These are phyloP conservation scores for Brassica carinata DNA, from an alignment of 345 rosid species.

Conservation along the genomic window DNA sequence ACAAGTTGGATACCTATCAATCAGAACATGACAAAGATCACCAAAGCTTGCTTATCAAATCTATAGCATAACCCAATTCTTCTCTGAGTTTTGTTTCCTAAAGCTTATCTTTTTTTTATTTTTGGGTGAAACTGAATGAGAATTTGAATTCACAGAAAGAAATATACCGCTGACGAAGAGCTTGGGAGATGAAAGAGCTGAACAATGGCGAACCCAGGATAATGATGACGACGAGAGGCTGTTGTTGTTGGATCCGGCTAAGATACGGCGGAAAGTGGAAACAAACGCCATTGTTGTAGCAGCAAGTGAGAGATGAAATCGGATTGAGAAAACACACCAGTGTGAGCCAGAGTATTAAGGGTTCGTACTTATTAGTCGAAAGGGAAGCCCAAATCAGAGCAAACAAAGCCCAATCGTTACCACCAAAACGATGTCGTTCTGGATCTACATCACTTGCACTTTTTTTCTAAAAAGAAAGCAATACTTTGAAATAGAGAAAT, in stretches of 20 bases:
- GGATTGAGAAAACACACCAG: neutral
- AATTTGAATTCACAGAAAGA: neutral
- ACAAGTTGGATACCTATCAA: neutral
- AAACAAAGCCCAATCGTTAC: neutral
- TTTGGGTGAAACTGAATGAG: neutral
- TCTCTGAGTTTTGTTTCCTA: neutral
- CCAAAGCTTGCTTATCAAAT: neutral
- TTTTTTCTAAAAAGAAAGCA: too few species aligned
- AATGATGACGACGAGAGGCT: conserved; percentile 41
- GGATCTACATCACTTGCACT: too few species aligned
- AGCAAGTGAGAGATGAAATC: neutral
- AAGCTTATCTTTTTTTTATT: neutral
- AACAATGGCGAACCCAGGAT: conserved; percentile 45
- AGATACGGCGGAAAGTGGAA: conserved; percentile 53
- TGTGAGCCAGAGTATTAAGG: neutral
- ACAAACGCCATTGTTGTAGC: conserved; percentile 55
- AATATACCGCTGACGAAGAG: conserved; percentile 76
- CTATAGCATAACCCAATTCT: neutral
- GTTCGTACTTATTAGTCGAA: neutral
- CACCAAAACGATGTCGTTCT: neutral
- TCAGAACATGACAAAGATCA: neutral
- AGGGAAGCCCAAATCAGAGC: neutral
- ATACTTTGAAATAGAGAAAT: too few species aligned
- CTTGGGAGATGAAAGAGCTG: conserved; percentile 78
- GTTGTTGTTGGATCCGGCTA: conserved; percentile 38